Base-by-base conservation (phyloP, 352 stramenopile species). In the Phytopythium helicoides region DNA sequence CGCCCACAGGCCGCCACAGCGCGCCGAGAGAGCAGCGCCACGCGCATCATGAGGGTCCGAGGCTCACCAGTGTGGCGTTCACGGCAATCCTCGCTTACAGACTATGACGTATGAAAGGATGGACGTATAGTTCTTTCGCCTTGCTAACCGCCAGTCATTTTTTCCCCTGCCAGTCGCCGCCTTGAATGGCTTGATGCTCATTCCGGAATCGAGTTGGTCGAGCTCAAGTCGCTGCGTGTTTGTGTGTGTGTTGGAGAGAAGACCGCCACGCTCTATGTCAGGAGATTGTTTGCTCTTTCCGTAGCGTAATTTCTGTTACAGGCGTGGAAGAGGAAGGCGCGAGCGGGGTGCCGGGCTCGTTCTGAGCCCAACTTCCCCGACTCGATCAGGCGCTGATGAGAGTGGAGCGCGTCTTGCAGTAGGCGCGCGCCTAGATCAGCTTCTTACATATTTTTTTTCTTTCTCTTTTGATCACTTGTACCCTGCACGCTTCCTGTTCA, bases 251-350 rank as follows among this genome's bases (percentile, higher is more conserved):
- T 40, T 61, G 52, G 45, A n/a, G 45, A 18, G 19, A 37, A 41
- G n/a, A 35, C 18, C 39, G n/a, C 73, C 79, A 90, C 63, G 63
- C 61, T 87, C 68, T 86, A 86, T 82, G 79, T 90, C 79, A 90
- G 77, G 79, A 83, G 69, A 61, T 80, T 81, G 77, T 80, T 74
- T 84, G 73, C 73, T 84, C 51, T 62, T 62, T 64, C 69, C 47
- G 64, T 88, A 87, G 79, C 73, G 66, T 68, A 71, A 76, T 64
- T 71, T 87, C 79, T 90, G 79, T 89, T 89, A 86, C 79, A 83
- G 71, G 58, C 64, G 79, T 89, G 79, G 79, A 64, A 89, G 68
- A 89, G 79, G 62, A 76, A 89, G 73, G 79, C 76, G 86, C 76
- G 76, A 64, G 70, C 51, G 70, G 58, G 28, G 28, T 59, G 60